phyloP scores from a whole-genome alignment of 495 filamentous ascomycete species.

The Usnea hakonensis region DNA sequence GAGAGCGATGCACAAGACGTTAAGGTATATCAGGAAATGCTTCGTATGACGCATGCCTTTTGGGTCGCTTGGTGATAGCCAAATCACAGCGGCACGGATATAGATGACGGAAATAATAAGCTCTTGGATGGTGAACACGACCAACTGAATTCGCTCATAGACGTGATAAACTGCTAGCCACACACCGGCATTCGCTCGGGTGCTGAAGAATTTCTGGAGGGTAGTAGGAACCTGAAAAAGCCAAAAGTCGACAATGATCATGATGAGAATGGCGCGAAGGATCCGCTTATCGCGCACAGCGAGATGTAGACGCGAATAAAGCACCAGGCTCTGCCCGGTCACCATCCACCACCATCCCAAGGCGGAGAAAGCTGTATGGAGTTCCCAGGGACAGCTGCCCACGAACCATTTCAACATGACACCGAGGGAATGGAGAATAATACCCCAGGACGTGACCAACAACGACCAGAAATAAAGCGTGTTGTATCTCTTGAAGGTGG shows the following conservation, averaged over 20 bases:
- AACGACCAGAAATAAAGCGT: conserved; percentile 40
- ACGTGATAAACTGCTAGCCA: conserved; percentile 44
- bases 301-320: conserved; percentile 33
- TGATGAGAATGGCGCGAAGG: conserved; percentile 24
- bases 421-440: conserved; percentile 33
- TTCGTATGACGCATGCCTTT: conserved; percentile 43
- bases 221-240: conserved; percentile 28
- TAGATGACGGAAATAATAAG: conserved; percentile 34
- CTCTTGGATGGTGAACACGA: conserved; percentile 40
- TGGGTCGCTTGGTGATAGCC: conserved; percentile 27
- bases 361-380: conserved; percentile 26
- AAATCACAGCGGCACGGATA: conserved; percentile 33
- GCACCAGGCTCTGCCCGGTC: conserved; percentile 48
- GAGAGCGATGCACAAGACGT: conserved; percentile 44
- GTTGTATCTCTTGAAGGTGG: conserved; percentile 36
- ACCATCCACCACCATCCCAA: conserved; percentile 59
- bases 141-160: conserved; percentile 58
- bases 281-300: conserved; percentile 24
- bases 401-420: conserved; percentile 40
- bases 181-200: conserved; percentile 26
- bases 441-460: conserved; percentile 31
- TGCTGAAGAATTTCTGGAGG: conserved; percentile 24
- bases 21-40: conserved; percentile 46
- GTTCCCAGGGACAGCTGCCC: conserved; percentile 33
- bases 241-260: conserved; percentile 29